Percentiles rank a stretch among this genome's conserved stretches.
Evolutionary conservation across 2,329 filamentous ascomycete genomes (phyloP).

Genomic region (Cladophialophora chaetospira): DNA sequence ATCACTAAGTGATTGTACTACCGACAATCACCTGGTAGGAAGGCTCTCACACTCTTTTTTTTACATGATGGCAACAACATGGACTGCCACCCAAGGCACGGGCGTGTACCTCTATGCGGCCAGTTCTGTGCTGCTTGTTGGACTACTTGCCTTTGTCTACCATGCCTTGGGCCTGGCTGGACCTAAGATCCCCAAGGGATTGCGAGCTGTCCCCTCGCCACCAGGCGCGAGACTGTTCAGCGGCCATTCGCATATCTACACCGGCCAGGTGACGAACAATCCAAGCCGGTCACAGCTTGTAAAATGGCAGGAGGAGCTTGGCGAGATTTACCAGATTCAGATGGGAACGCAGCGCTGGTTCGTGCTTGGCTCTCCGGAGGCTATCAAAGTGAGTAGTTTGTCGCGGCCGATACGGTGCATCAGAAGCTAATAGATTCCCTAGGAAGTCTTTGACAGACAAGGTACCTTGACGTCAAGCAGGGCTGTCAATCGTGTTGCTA

Average conservation of each 20-base stretch:
- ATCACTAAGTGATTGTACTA: too few relatives aligned
- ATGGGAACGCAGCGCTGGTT: conserved; percentile 23
- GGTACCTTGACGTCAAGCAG: conserved; percentile 7
- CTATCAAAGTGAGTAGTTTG: conserved; percentile 5
- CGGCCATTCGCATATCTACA: conserved; percentile 15
- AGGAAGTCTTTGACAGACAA: conserved; percentile 9
- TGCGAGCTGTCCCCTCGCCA: conserved; percentile 9
- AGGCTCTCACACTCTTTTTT: not conserved
- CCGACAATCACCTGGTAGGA: too few relatives aligned
- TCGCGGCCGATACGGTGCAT: not conserved
- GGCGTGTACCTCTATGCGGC: not conserved
- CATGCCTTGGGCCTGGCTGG: not conserved
- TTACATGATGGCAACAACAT: not conserved
- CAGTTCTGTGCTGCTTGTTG: not conserved
- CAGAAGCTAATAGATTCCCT: not conserved
- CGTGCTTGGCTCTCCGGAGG: conserved; percentile 11
- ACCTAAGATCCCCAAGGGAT: conserved; percentile 8
- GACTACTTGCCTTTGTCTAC: conserved; percentile 6
- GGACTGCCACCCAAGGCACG: not conserved
- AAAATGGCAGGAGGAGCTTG: conserved; percentile 26
- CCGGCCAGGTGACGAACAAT: conserved; percentile 9
- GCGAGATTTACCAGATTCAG: conserved; percentile 24
- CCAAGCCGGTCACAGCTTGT: conserved; percentile 18
- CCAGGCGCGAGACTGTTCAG: conserved; percentile 10
- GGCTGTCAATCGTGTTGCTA: conserved; percentile 3